Base-by-base conservation (phyloP, 2,329 filamentous ascomycete genomes). In the Cladophialophora immunda region DNA sequence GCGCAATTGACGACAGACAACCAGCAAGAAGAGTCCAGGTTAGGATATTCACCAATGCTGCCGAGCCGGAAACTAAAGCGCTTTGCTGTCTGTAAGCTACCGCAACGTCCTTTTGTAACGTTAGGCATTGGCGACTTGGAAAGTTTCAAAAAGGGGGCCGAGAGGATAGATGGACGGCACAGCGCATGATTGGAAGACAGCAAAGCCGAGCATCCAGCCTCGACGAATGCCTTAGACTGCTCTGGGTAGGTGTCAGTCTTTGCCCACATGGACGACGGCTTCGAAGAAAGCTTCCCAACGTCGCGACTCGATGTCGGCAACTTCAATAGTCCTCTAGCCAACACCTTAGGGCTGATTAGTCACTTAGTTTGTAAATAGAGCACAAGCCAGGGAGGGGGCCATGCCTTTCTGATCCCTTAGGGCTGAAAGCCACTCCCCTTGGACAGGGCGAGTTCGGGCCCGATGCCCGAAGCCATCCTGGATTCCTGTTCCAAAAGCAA, bases 311-410 rank as follows among this genome's bases (percentile, higher is more conserved):
- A 50, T 11, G n/a, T 50, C 45, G 45, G 22, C 45, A 25, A 25
- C 45, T 19, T 25, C 19, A 25, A 50, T 22, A 25, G 19, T 27
- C 45, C 1, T 11, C 25, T 50, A 25, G 7, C 19, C 9, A 25
- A 22, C 45, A 6, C 25, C 11, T 50, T 50, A 50, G 45, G 45
- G 45, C 45, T 50, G 45, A 50, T 50, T 50, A 50, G 45, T 50
- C 45, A 50, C 45, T 50, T 50, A n/a, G 45, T 7, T 25, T 50
- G 45, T 11, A 50, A 50, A 50, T 50, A 50, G 45, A 50, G 45
- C 22, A 19, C 11, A 25, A 25, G 45, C 13, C 45, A 50, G 25
- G 45, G 45, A 25, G 22, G 45, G 38, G 22, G 45, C 45, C 45
- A 50, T 13, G 17, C 45, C 19, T 50, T 15, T 50, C 22, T 50